A percentile compares a stretch with the other conserved stretches of the same genome.
Conservation (phyloP, 768 basidiomycete species). For the Royoungia palumana region DNA sequence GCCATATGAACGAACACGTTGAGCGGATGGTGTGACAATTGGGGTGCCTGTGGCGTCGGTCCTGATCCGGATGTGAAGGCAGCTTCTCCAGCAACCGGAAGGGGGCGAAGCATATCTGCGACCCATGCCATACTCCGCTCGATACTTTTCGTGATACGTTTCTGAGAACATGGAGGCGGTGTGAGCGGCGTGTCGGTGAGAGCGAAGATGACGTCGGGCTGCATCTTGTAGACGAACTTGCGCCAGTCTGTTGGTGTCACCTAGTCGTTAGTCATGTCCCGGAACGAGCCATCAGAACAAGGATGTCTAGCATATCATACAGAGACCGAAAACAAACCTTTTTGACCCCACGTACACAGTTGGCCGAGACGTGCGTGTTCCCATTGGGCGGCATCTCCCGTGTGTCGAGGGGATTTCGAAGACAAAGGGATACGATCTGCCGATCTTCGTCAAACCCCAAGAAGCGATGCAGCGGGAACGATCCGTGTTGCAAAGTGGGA, state of each 20-base stretch:
- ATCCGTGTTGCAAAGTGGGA: constrained; percentile 54
- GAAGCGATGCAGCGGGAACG: constrained; percentile 59
- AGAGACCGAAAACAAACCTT: constrained; percentile 44
- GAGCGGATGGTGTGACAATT: constrained; percentile 22
- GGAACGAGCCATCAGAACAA: neutral
- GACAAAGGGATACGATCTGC: constrained; percentile 56
- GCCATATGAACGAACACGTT: constrained; percentile 68
- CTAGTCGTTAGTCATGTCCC: constrained; percentile 34
- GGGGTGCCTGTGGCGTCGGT: neutral
- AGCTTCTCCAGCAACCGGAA: neutral
- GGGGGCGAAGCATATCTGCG: constrained; percentile 43
- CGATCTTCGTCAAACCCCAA: constrained; percentile 49
- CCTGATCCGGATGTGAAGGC: neutral
- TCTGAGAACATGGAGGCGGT: constrained; percentile 66
- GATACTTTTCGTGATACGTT: constrained; percentile 70
- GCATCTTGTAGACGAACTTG: constrained; percentile 45
- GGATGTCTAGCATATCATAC: neutral
- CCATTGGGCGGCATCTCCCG: constrained; percentile 74
- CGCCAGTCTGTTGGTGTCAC: constrained; percentile 56
- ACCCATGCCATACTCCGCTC: constrained; percentile 70
- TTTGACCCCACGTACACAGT: constrained; percentile 64
- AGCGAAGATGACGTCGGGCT: constrained; percentile 70
- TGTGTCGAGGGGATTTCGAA: constrained; percentile 63
- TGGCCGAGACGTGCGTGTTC: constrained; percentile 50
- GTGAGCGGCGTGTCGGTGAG: constrained; percentile 70